Evolutionary conservation across 371 early-diverging fungal genomes (phyloP).

Genomic region (Choanephora cucurbitarum): DNA sequence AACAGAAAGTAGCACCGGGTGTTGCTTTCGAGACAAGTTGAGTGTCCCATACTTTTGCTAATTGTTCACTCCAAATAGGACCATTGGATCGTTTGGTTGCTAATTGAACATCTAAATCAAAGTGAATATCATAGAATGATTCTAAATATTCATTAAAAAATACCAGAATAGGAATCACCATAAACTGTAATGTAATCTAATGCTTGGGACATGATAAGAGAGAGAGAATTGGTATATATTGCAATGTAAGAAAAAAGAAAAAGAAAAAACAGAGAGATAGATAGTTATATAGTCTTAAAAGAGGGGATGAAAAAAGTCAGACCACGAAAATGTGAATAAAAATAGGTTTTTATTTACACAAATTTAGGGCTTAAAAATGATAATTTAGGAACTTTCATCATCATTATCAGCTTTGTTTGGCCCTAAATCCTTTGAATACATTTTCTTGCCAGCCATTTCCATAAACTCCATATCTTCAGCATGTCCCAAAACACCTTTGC

Average conservation of each 20-base stretch:
- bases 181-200: slow-evolving; percentile 20
- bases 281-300: not conserved
- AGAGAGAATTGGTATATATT: not conserved
- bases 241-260: not conserved
- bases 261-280: not conserved
- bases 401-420: slow-evolving; percentile 32
- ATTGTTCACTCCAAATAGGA: slow-evolving; percentile 41
- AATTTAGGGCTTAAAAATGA: not conserved
- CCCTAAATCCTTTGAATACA: slow-evolving; percentile 75
- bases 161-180: slow-evolving; percentile 42
- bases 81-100: slow-evolving; percentile 37
- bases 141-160: not conserved
- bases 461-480: slow-evolving; percentile 78
- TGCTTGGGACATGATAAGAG: slow-evolving; percentile 2
- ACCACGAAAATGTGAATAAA: not conserved
- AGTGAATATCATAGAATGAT: no score
- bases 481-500: slow-evolving; percentile 66
- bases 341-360: not conserved
- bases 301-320: not conserved
- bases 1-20: slow-evolving; percentile 31
- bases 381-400: not conserved
- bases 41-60: slow-evolving; percentile 33
- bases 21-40: slow-evolving; percentile 32
- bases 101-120: slow-evolving; percentile 16
- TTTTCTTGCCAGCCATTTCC: slow-evolving; percentile 84